These are phyloP conservation scores for Apophysomyces trapeziformis DNA, from an alignment of 371 early-diverging fungal genomes.

Conservation along the genomic window DNA sequence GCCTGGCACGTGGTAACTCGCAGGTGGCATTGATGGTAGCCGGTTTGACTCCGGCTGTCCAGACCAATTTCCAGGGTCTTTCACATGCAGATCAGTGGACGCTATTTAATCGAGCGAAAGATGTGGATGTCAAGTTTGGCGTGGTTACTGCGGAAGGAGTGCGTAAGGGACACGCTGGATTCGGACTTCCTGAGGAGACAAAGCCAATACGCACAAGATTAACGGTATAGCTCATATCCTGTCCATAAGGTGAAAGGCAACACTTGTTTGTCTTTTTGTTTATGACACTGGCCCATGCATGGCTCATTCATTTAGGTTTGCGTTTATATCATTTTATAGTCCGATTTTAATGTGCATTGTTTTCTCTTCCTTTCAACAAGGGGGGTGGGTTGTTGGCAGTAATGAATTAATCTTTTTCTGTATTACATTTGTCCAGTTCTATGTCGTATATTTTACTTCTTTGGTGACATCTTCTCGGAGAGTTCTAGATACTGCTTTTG, in stretches of 20 bases:
- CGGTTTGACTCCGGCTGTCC: conserved; percentile 16
- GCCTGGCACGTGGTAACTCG: conserved; percentile 21
- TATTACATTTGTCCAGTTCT: not conserved
- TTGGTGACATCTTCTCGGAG: conserved; percentile 44
- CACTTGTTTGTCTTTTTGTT: too few relatives aligned
- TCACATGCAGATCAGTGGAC: conserved; percentile 13
- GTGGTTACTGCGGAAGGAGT: not conserved
- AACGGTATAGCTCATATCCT: not conserved
- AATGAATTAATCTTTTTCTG: not conserved
- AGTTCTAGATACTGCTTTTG: conserved; percentile 53
- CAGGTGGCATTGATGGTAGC: conserved; percentile 19
- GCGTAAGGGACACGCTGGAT: conserved; percentile 20
- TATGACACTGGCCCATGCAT: too few relatives aligned
- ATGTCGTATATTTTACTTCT: conserved; percentile 13
- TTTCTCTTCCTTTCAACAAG: too few relatives aligned
- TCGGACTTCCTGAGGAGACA: conserved; percentile 19
- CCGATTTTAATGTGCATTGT: too few relatives aligned
- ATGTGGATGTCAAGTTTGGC: conserved; percentile 16
- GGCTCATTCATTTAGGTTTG: too few relatives aligned
- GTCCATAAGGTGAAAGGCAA: too few relatives aligned
- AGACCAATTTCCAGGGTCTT: conserved; percentile 15
- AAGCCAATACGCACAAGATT: conserved; percentile 5
- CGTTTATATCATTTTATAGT: too few relatives aligned
- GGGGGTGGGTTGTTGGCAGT: not conserved
- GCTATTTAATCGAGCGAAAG: conserved; percentile 6